Evolutionary conservation across 2,329 filamentous ascomycete species (phyloP), one percentile per base, ranked within the genome.

Genomic region (Phaeophleospora eucalypticola): DNA sequence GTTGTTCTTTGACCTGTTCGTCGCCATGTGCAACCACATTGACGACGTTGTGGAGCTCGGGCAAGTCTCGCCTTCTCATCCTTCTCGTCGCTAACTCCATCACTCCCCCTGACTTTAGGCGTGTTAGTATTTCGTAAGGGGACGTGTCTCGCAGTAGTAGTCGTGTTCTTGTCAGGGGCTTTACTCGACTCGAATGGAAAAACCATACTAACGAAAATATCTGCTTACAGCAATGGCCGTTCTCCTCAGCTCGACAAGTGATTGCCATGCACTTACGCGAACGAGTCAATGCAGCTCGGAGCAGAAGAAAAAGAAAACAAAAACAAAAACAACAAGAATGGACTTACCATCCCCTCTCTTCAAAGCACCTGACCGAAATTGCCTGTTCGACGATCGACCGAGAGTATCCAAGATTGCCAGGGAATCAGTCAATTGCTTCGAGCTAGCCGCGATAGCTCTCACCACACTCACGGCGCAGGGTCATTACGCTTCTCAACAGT

Each of bases 1-100:
- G 79, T 79, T 96, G 74, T 96, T 93, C 80, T 97, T 97, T 75
- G 90, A 96, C 79, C 78, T 97, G 71, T 97, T 96, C 71, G 90
- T 96, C 68, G 90, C 90, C 64, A 87, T 96, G 85, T 95, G 89
- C 79, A 96, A 95, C 75, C 90, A 95, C 76, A 86, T 96, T 66
- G 90, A 96, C 80, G 90, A 96, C 72, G 83, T 96, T 73, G 85
- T 88, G 73, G 89, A 93, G 68, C 83, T 88, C 71, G 85, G 81
- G 80, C 86, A 83, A 69, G 80, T 77, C 66, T 72, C 50, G 40
- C 49, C 51, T 53, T 58, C 50, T 58, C 53, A 48, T 53, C 16
- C 32, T 16, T 44, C 35, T 12, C 35, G 27, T 43, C 27, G 44
- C 44, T 46, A 38, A 46, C 24, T 6, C 16, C 20, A 32, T 7